These are phyloP conservation scores for Macadamia tetraphylla DNA, from an alignment of 164 flowering plant genomes.

Conservation along the genomic window DNA sequence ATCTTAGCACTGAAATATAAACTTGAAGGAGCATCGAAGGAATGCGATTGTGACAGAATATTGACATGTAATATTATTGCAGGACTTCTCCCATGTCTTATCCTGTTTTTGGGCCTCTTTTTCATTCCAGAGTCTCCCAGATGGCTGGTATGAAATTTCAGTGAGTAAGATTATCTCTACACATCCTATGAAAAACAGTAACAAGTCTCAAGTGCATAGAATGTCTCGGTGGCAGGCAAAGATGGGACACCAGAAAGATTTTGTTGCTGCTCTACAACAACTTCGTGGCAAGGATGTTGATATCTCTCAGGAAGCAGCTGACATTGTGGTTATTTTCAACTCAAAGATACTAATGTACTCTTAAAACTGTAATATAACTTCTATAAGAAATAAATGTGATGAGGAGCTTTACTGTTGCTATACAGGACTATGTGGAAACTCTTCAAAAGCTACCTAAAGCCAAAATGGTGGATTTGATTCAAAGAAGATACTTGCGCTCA, in stretches of 20 bases:
- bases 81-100: slow-evolving; percentile 72
- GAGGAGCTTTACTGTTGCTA: slow-evolving; percentile 11
- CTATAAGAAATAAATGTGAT: background rate
- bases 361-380: too few species aligned
- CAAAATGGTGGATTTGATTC: slow-evolving; percentile 60
- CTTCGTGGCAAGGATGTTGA: slow-evolving; percentile 78
- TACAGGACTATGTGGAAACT: slow-evolving; percentile 71
- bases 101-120: slow-evolving; percentile 55
- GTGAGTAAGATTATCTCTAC: background rate
- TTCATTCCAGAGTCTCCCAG: slow-evolving; percentile 94
- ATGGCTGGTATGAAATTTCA: slow-evolving; percentile 74
- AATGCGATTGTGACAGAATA: too few species aligned
- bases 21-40: too few species aligned
- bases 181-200: background rate
- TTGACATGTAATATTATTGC: slow-evolving; percentile 11
- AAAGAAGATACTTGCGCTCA: slow-evolving; percentile 58
- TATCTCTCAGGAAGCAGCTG: slow-evolving; percentile 64
- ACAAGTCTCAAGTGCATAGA: too few species aligned
- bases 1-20: too few species aligned
- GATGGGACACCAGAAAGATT: slow-evolving; percentile 53
- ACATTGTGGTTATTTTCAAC: slow-evolving; percentile 48
- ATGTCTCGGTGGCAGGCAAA: slow-evolving; percentile 52
- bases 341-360: background rate
- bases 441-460: slow-evolving; percentile 67
- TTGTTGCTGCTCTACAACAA: slow-evolving; percentile 48